These are phyloP conservation scores for Ustilago tritici DNA, from an alignment of 1,284 basidiomycete species.

Conservation along the genomic window DNA sequence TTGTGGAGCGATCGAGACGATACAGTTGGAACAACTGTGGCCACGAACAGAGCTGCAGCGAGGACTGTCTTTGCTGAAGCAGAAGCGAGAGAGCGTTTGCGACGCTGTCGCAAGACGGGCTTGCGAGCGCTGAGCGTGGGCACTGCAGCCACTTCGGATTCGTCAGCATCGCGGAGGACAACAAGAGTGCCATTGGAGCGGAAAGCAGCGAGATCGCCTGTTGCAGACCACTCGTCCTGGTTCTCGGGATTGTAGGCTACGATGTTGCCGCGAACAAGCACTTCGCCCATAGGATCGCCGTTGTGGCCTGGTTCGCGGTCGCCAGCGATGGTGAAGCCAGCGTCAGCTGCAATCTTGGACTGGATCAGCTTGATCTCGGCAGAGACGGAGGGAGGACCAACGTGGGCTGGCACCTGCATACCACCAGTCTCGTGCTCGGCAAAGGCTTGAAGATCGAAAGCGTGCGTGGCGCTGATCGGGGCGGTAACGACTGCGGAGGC, in stretches of 20 bases:
- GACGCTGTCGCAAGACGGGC: conserved; percentile 34
- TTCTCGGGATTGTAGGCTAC: conserved; percentile 19
- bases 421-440: conserved; percentile 46
- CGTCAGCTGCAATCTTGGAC: conserved; percentile 26
- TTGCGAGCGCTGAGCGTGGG: conserved; percentile 40
- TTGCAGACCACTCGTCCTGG: conserved; percentile 46
- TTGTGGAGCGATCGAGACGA: conserved; percentile 20
- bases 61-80: conserved; percentile 22
- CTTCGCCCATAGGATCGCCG: conserved; percentile 60
- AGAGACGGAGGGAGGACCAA: conserved; percentile 64
- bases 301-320: conserved; percentile 25
- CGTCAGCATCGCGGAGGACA: conserved; percentile 46
- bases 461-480: conserved; percentile 56
- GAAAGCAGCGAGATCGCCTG: conserved; percentile 59
- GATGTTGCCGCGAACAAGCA: conserved; percentile 55
- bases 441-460: conserved; percentile 67
- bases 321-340: conserved; percentile 39
- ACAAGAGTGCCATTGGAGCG: conserved; percentile 67
- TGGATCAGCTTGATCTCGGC: conserved; percentile 65
- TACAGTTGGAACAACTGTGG: conserved; percentile 11
- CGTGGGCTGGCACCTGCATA: conserved; percentile 56
- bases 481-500: conserved; percentile 38
- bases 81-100: conserved; percentile 13
- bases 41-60: conserved; percentile 13
- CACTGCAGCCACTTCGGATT: conserved; percentile 30